Evolutionary conservation across 176 grass and related monocot species (phyloP), one percentile per base, ranked within the genome.

Genomic region (Musa beccarii): DNA sequence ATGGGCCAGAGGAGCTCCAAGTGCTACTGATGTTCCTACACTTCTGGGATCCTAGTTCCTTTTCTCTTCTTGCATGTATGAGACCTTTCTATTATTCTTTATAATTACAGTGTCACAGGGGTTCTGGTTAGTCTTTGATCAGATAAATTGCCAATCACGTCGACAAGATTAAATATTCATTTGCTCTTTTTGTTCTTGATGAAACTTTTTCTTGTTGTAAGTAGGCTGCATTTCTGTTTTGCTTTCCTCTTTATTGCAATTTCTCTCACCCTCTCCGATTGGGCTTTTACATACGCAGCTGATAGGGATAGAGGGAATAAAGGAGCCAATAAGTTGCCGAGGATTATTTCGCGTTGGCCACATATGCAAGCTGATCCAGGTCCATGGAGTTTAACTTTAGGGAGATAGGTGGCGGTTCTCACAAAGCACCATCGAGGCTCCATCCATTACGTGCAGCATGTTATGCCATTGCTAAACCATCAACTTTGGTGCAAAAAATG

Each of bases 401-500:
- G 83, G 95, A 99, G 90, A 91, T 94, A 76, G 95, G 95, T 64
- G 85, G 85, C 79, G 95, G 95, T 80, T 99, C n/a, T 99, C 55
- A 85, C 88, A 54, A 93, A 93, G 77, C 91, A 93, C 72, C 70
- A 83, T 53, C 90, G 94, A 71, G 90, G 90, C 94, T 81, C 86
- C 90, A 22, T 98, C 94, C 82, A 83, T 93, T 69, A n/a, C 94
- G 90, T 29, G 94, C 94, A 74, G 92, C 90, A 29, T 98, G 88
- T 78, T 93, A 98, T 84, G 94, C 94, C 49, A 93, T 98, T 28
- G 94, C 94, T 17, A 98, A 91, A 86, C 94, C 94, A 78, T 85
- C 88, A 49, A 98, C 94, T 29, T 86, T 99, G 77, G 95, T 99
- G 74, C 86, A 94, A 75, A 99, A 91, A 84, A 99, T 99, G 95